Conservation (phyloP, 371 early-diverging fungal genomes). For the Choanephora cucurbitarum region DNA sequence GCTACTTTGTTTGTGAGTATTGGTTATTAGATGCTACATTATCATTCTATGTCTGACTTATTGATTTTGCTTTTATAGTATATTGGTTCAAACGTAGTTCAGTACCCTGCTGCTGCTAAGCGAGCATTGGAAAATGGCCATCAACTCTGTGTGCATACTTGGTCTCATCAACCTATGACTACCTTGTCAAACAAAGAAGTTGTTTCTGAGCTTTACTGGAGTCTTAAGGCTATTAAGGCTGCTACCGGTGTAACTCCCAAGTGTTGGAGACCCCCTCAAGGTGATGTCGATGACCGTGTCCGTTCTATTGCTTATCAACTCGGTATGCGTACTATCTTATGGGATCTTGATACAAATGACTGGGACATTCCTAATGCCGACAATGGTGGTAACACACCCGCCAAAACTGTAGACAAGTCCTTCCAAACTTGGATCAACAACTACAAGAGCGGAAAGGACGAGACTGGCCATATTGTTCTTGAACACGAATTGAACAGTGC, state of each 20-base stretch:
- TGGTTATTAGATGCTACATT: neutral
- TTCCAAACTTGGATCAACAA: constrained; percentile 43
- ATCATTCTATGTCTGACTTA: neutral
- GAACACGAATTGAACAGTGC: constrained; percentile 52
- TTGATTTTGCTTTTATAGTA: neutral
- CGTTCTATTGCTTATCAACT: constrained; percentile 56
- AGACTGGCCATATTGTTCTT: constrained; percentile 47
- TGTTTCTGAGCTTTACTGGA: constrained; percentile 62
- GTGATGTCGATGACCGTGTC: constrained; percentile 58
- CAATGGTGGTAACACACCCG: constrained; percentile 36
- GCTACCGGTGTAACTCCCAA: constrained; percentile 56
- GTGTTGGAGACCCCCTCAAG: constrained; percentile 61
- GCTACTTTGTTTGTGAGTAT: constrained; percentile 17
- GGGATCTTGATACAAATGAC: constrained; percentile 43
- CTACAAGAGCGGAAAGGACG: constrained; percentile 37
- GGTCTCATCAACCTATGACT: constrained; percentile 64
- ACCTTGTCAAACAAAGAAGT: constrained; percentile 53
- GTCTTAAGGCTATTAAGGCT: constrained; percentile 53
- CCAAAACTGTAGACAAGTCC: constrained; percentile 38
- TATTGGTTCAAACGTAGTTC: constrained; percentile 34
- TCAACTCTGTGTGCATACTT: constrained; percentile 48
- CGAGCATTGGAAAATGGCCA: constrained; percentile 37
- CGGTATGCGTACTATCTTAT: constrained; percentile 48
- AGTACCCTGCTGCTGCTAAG: constrained; percentile 35
- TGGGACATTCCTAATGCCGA: constrained; percentile 43